These are phyloP conservation scores for Phylloporus sp. DNA, from an alignment of 768 basidiomycete genomes.

Conservation along the genomic window DNA sequence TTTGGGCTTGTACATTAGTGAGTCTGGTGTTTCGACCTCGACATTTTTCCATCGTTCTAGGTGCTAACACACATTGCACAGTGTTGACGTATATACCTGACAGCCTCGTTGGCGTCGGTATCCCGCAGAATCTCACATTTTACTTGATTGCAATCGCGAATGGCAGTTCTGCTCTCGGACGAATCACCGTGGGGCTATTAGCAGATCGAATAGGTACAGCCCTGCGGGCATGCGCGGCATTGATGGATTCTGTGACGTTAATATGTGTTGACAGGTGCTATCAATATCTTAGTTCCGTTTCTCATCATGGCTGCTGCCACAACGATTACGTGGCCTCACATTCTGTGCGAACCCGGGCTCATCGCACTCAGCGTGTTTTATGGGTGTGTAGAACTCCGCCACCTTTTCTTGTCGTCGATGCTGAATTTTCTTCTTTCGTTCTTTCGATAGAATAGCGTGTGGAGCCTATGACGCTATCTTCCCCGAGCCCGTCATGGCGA, in stretches of 20 bases:
- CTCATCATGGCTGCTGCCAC: conserved; percentile 50
- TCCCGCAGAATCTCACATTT: conserved; percentile 48
- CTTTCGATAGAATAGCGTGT: conserved; percentile 47
- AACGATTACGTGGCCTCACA: conserved; percentile 73
- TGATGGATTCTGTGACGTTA: neutral
- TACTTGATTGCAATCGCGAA: conserved; percentile 70
- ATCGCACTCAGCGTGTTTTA: conserved; percentile 57
- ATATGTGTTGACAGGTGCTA: conserved; percentile 39
- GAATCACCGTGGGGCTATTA: conserved; percentile 48
- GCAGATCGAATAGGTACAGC: conserved; percentile 46
- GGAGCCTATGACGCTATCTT: conserved; percentile 60
- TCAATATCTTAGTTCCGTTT: conserved; percentile 67
- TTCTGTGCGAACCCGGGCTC: conserved; percentile 44
- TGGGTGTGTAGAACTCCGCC: conserved; percentile 42
- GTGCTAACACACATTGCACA: conserved; percentile 19
- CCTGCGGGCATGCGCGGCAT: neutral
- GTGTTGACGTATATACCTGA: conserved; percentile 66
- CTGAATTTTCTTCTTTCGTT: neutral
- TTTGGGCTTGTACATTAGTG: conserved; percentile 67
- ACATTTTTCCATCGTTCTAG: neutral
- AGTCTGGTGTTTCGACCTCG: conserved; percentile 10
- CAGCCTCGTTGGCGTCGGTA: conserved; percentile 47
- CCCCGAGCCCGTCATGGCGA: conserved; percentile 50
- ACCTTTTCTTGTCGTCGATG: rapidly evolving
- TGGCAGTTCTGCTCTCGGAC: conserved; percentile 57